A percentile compares a stretch with the other conserved stretches of the same genome.
Conservation (phyloP, 1,139 yeast genomes). For the Kodamaea ohmeri region DNA sequence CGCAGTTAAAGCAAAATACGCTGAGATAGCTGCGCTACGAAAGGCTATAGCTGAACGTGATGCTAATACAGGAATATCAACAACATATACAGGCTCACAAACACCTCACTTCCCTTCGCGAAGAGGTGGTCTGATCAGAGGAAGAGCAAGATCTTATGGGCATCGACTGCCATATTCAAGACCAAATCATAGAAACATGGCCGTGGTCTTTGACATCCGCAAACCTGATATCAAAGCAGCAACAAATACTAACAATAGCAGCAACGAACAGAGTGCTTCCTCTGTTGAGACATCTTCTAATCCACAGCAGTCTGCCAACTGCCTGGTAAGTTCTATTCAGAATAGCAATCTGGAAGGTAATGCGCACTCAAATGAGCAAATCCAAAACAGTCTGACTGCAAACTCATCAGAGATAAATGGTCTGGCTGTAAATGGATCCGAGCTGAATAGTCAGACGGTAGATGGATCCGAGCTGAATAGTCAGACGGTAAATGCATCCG, state of each 20-base stretch:
- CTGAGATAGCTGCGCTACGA: slow-evolving; percentile 35
- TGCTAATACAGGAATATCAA: slow-evolving; percentile 2
- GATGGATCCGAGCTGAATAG: too few species aligned
- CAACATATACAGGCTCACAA: not conserved
- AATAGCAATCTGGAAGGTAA: too few species aligned
- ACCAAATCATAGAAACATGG: slow-evolving; percentile 22
- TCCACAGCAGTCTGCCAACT: too few species aligned
- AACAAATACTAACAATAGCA: slow-evolving; percentile 1
- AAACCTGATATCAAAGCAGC: not conserved
- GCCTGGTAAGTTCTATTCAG: too few species aligned
- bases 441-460: too few species aligned
- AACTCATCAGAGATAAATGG: too few species aligned
- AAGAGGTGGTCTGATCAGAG: slow-evolving; percentile 10
- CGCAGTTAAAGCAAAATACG: slow-evolving; percentile 28
- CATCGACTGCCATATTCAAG: slow-evolving; percentile 5
- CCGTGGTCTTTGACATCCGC: slow-evolving; percentile 19
- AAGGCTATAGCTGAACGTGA: slow-evolving; percentile 25
- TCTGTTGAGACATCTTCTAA: too few species aligned
- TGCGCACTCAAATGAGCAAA: too few species aligned
- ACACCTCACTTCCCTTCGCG: slow-evolving; percentile 1
- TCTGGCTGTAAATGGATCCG: too few species aligned
- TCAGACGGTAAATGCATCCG: too few species aligned
- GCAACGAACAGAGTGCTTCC: not conserved
- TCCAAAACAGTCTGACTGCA: too few species aligned
- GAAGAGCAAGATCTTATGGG: slow-evolving; percentile 9